phyloP scores from a whole-genome alignment of 2,329 filamentous ascomycete species.

The Orbilia quercus region DNA sequence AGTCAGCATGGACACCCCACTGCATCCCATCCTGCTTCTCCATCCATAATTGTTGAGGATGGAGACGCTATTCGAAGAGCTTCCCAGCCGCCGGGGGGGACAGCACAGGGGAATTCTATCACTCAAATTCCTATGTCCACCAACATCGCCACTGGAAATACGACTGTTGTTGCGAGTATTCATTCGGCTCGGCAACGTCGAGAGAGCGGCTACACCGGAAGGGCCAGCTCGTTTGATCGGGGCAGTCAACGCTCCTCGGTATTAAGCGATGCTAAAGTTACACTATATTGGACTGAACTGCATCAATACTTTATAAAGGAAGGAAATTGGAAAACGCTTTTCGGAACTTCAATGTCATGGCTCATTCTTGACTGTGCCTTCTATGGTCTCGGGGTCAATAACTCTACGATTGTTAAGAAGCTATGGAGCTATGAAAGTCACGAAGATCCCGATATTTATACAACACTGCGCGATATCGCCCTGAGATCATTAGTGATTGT shows the following conservation, averaged over 20 bases:
- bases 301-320: slow-evolving; percentile 68
- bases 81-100: not conserved
- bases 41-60: slow-evolving; percentile 67
- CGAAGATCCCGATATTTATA: slow-evolving; percentile 12
- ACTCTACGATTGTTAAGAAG: slow-evolving; percentile 57
- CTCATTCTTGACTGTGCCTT: slow-evolving; percentile 71
- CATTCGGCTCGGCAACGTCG: slow-evolving; percentile 4
- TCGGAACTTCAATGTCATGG: slow-evolving; percentile 68
- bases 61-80: not conserved
- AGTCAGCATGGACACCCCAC: not conserved
- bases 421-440: slow-evolving; percentile 31
- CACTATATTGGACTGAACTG: slow-evolving; percentile 62
- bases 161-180: not conserved
- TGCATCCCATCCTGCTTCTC: slow-evolving; percentile 60
- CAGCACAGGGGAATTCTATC: not conserved
- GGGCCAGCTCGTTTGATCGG: not conserved
- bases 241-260: slow-evolving; percentile 1
- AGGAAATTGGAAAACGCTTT: slow-evolving; percentile 66
- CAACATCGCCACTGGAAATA: not conserved
- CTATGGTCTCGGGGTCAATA: slow-evolving; percentile 69
- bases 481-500: slow-evolving; percentile 75
- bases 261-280: not conserved
- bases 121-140: not conserved
- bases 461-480: slow-evolving; percentile 30
- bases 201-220: slow-evolving; percentile 11